Conservation (phyloP, 345 rosid genomes). For the Rhodamnia argentea region DNA sequence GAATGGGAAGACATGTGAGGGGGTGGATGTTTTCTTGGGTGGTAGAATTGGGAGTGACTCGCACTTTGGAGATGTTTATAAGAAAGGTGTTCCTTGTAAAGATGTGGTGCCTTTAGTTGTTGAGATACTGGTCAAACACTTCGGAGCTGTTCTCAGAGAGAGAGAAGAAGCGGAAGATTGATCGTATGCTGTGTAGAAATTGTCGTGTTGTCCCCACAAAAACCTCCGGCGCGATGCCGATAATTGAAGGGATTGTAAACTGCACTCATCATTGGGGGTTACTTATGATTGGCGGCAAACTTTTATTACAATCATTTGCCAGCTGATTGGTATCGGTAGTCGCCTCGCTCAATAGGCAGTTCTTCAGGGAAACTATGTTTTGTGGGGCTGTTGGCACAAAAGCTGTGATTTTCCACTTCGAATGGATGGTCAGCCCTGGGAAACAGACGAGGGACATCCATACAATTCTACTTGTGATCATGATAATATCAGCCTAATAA, state of each 20-base stretch:
- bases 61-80: constrained; percentile 64
- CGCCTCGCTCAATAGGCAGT: not conserved
- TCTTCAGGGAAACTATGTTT: not conserved
- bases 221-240: not conserved
- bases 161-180: constrained; percentile 78
- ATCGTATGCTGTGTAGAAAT: not conserved
- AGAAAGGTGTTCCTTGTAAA: constrained; percentile 80
- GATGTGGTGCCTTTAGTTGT: constrained; percentile 74
- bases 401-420: not conserved
- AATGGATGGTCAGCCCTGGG: not conserved
- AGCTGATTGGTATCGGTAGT: not conserved
- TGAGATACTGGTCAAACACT: constrained; percentile 59
- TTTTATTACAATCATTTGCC: not conserved
- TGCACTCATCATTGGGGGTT: not conserved
- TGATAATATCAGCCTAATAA: not conserved
- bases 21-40: constrained; percentile 75
- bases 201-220: not conserved
- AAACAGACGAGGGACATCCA: not conserved
- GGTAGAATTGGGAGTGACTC: constrained; percentile 87
- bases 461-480: too few species aligned
- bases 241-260: not conserved
- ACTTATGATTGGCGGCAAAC: not conserved
- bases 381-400: not conserved
- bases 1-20: constrained; percentile 60
- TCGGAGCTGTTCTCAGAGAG: constrained; percentile 81